Conservation (phyloP, 768 basidiomycete species). For the Aureoboletus auriporus region DNA sequence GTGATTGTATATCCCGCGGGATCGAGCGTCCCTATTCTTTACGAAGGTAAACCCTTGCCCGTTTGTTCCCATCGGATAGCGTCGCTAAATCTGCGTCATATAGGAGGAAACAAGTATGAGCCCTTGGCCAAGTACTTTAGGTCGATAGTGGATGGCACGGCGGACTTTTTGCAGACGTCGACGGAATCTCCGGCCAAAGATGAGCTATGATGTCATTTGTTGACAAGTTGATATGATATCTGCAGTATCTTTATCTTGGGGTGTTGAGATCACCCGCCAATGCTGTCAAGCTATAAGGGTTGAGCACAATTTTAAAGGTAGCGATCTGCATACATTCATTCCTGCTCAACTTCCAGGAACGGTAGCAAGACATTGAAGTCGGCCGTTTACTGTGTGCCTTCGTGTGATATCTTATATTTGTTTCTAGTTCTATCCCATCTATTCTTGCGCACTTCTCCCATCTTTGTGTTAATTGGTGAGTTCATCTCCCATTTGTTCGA, state of each 20-base stretch:
- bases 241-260: too few species aligned
- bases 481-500: conserved; percentile 14
- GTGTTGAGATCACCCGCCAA: too few species aligned
- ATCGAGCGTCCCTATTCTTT: conserved; percentile 52
- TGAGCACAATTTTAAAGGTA: too few species aligned
- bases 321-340: too few species aligned
- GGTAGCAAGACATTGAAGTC: neutral
- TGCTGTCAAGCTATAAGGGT: too few species aligned
- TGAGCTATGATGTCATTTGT: conserved; percentile 22
- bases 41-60: conserved; percentile 51
- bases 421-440: too few species aligned
- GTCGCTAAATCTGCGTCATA: neutral
- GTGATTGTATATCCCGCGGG: conserved; percentile 69
- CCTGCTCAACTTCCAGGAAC: too few species aligned
- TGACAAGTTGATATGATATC: neutral
- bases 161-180: conserved; percentile 43
- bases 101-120: conserved; percentile 72
- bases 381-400: neutral
- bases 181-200: conserved; percentile 34
- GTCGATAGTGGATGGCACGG: conserved; percentile 64
- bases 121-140: conserved; percentile 71
- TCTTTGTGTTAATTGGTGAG: conserved; percentile 16
- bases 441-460: too few species aligned
- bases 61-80: neutral
- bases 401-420: neutral